Evolutionary conservation across 495 filamentous ascomycete genomes (phyloP).

Genomic region (Penicillium taxi): DNA sequence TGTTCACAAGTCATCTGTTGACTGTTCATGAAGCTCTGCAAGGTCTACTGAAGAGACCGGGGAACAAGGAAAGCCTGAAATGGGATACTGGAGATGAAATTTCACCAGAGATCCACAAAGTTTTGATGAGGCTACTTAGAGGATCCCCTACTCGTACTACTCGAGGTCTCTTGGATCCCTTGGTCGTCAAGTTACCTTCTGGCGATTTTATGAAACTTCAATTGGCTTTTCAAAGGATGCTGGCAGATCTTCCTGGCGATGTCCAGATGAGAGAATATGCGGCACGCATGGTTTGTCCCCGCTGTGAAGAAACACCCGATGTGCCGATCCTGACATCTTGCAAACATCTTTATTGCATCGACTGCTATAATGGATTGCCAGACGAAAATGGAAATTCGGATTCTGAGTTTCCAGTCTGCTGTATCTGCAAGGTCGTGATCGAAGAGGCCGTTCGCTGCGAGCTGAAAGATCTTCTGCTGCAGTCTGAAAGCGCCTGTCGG

Average conservation of each 20-base stretch:
- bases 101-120: constrained; percentile 12
- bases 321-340: constrained; percentile 37
- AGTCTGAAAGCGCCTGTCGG: background rate
- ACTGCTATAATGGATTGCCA: constrained; percentile 30
- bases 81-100: constrained; percentile 6
- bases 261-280: too few species aligned
- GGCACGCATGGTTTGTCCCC: too few species aligned
- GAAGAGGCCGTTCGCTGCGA: constrained; percentile 6
- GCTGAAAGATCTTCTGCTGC: too few species aligned
- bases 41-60: constrained; percentile 31
- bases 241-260: too few species aligned
- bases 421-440: constrained; percentile 12
- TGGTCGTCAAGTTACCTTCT: too few species aligned
- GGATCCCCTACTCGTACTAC: constrained; percentile 29
- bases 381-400: constrained; percentile 13
- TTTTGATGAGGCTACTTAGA: constrained; percentile 21
- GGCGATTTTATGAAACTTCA: too few species aligned
- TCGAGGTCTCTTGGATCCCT: too few species aligned
- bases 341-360: constrained; percentile 41
- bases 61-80: constrained; percentile 30
- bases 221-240: too few species aligned
- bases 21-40: constrained; percentile 39
- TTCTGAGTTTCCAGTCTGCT: constrained; percentile 13
- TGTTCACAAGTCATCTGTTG: constrained; percentile 45
- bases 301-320: constrained; percentile 22